Base-by-base conservation (phyloP, 768 basidiomycete species). In the Tulasnella calospora region DNA sequence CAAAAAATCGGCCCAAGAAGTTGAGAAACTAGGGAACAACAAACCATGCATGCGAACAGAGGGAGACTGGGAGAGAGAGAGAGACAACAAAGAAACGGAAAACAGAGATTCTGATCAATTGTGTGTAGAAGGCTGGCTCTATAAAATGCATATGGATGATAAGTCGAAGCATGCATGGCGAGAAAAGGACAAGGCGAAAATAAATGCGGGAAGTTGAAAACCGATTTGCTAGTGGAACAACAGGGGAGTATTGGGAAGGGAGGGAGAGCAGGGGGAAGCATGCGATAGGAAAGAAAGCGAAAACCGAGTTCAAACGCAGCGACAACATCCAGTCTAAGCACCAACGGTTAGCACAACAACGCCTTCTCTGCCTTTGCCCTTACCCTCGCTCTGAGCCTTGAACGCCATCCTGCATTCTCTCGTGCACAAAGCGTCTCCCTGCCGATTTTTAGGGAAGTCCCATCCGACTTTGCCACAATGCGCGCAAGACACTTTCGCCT, bases 371-470 rank as follows among this genome's bases (percentile, higher is more conserved):
- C 57, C 57, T 61, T 61, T 61, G 10, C 57, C 57, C 23, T 61
- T 61, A 1, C 57, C 57, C 13, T 61, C 57, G 27, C 57, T 61
- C 57, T 23, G 23, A 9, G 51, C 74, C 35, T 76, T 76, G n/a
- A 76, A 76, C 23, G 69, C 76, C 35, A 78, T 44, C 69, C 76
- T 30, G 69, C 76, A 78, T 21, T 78, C 76, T 41, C 76, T 72
- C 17, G 76, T 36, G 46, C 76, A 78, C 41, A 78, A 23, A 21
- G 76, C 76, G 2, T 40, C 35, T 12, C 76, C 76, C 15, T 71
- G 35, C 30, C 69, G 21, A 30, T 72, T 55, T 41, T 72, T 78
- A n/a, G 76, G 69, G 51, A 78, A 78, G 69, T 78, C 76, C 61
- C 67, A 78, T 44, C 76, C 76, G n/a, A 46, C 41, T 35, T 40